Evolutionary conservation across 352 stramenopile species (phyloP).

Genomic region (Blastocystis hominis): DNA sequence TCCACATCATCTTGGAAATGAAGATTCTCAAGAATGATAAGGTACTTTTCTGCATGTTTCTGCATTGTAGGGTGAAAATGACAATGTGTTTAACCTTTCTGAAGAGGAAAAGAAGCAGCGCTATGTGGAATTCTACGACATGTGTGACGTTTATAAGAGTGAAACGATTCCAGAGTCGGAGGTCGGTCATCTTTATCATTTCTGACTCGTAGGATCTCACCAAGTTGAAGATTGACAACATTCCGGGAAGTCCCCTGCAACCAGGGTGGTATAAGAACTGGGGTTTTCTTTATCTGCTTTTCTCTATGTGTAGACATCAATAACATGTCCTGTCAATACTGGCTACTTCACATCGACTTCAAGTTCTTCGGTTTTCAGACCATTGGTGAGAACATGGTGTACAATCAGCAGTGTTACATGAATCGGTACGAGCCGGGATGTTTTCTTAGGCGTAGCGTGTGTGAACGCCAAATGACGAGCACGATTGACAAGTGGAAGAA

Average conservation of each 20-base stretch:
- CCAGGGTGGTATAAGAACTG: slow-evolving; percentile 25
- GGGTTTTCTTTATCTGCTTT: neutral
- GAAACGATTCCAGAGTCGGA: slow-evolving; percentile 23
- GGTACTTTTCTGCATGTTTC: neutral
- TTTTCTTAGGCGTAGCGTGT: neutral
- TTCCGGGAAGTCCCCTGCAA: neutral
- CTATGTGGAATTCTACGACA: slow-evolving; percentile 50
- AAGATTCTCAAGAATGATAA: slow-evolving; percentile 48
- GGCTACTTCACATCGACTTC: slow-evolving; percentile 50
- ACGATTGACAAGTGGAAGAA: slow-evolving; percentile 55
- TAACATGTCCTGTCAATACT: slow-evolving; percentile 51
- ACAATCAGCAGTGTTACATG: slow-evolving; percentile 57
- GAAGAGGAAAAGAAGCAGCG: slow-evolving; percentile 15
- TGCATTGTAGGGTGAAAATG: neutral
- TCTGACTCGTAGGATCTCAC: neutral
- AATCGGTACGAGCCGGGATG: neutral
- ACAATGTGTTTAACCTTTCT: slow-evolving; percentile 51
- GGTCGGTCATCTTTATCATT: neutral
- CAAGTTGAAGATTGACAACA: neutral
- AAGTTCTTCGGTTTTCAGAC: slow-evolving; percentile 53
- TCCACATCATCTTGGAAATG: slow-evolving; percentile 44
- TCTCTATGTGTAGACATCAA: neutral
- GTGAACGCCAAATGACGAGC: slow-evolving; percentile 12
- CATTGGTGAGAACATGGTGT: slow-evolving; percentile 49
- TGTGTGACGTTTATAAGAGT: slow-evolving; percentile 53